Conservation (phyloP, 805 yeast genomes). For the Cyberlindnera amylophila region DNA sequence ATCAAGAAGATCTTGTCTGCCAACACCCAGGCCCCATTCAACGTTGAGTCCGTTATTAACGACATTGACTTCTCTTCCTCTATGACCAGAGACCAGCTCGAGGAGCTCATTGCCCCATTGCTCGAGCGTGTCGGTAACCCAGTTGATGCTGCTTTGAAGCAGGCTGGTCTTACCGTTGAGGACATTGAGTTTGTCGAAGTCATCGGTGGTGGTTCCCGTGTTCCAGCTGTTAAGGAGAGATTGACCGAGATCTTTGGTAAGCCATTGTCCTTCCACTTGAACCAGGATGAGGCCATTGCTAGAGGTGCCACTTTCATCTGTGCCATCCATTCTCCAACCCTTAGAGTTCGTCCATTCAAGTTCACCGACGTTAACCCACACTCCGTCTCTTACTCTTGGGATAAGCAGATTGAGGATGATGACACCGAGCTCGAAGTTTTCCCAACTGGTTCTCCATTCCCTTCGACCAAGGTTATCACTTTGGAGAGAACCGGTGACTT, state of each 20-base stretch:
- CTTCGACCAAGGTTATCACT: slow-evolving; percentile 93
- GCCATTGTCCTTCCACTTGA: slow-evolving; percentile 87
- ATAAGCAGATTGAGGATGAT: slow-evolving; percentile 84
- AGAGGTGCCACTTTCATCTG: slow-evolving; percentile 99
- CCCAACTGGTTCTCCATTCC: slow-evolving; percentile 90
- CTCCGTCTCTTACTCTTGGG: slow-evolving; percentile 96
- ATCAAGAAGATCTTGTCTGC: slow-evolving; percentile 96
- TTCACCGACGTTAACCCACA: slow-evolving; percentile 91
- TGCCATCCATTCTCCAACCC: slow-evolving; percentile 98
- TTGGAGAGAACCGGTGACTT: slow-evolving; percentile 89
- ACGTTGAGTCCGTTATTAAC: slow-evolving; percentile 93
- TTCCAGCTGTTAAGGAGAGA: slow-evolving; percentile 84
- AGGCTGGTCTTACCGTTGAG: slow-evolving; percentile 66
- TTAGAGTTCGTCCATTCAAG: slow-evolving; percentile 98
- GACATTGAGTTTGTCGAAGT: slow-evolving; percentile 91
- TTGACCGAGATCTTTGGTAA: slow-evolving; percentile 79
- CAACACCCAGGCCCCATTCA: slow-evolving; percentile 89
- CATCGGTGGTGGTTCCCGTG: slow-evolving; percentile 98
- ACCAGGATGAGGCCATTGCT: slow-evolving; percentile 99
- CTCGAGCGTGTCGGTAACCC: slow-evolving; percentile 74
- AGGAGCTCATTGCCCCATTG: slow-evolving; percentile 81
- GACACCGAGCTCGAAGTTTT: slow-evolving; percentile 91
- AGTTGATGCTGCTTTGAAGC: slow-evolving; percentile 73
- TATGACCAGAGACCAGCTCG: slow-evolving; percentile 87
- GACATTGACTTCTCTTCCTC: slow-evolving; percentile 93